Evolutionary conservation across 306 rosid genomes (phyloP).

Genomic region (Vigna reflexopilosa): DNA sequence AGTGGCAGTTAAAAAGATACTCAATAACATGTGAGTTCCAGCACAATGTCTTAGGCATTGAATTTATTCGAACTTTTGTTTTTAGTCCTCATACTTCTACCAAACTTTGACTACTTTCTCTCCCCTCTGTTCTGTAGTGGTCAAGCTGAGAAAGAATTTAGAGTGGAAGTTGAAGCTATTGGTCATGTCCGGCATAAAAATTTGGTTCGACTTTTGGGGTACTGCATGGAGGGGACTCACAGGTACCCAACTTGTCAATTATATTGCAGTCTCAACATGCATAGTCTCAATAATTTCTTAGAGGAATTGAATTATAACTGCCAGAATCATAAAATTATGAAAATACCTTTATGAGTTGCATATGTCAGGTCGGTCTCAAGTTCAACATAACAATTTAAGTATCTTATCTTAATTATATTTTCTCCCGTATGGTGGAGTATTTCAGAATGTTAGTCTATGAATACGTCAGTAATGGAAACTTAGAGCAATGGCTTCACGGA

Average conservation of each 20-base stretch:
- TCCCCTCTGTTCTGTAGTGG: slow-evolving; percentile 54
- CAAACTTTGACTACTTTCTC: slow-evolving; percentile 29
- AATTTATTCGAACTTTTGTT: slow-evolving; percentile 13
- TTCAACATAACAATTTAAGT: neutral
- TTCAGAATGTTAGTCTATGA: slow-evolving; percentile 81
- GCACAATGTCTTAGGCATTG: slow-evolving; percentile 11
- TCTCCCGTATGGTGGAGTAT: neutral
- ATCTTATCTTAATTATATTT: neutral
- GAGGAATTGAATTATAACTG: slow-evolving; percentile 5
- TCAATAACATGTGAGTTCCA: slow-evolving; percentile 72
- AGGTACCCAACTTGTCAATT: slow-evolving; percentile 52
- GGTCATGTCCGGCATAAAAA: slow-evolving; percentile 91
- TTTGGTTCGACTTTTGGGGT: slow-evolving; percentile 86
- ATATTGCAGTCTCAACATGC: slow-evolving; percentile 6
- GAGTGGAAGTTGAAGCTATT: slow-evolving; percentile 89
- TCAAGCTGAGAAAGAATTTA: slow-evolving; percentile 87
- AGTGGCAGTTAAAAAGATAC: slow-evolving; percentile 87
- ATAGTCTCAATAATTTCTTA: neutral
- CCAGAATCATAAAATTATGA: neutral
- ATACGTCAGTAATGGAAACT: slow-evolving; percentile 83
- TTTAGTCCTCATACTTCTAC: slow-evolving; percentile 31
- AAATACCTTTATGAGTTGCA: neutral
- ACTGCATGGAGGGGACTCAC: slow-evolving; percentile 82
- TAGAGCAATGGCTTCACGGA: slow-evolving; percentile 94
- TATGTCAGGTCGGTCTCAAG: neutral